Base-by-base conservation (phyloP, 2,329 filamentous ascomycete genomes). In the Colletotrichum chlorophyti region DNA sequence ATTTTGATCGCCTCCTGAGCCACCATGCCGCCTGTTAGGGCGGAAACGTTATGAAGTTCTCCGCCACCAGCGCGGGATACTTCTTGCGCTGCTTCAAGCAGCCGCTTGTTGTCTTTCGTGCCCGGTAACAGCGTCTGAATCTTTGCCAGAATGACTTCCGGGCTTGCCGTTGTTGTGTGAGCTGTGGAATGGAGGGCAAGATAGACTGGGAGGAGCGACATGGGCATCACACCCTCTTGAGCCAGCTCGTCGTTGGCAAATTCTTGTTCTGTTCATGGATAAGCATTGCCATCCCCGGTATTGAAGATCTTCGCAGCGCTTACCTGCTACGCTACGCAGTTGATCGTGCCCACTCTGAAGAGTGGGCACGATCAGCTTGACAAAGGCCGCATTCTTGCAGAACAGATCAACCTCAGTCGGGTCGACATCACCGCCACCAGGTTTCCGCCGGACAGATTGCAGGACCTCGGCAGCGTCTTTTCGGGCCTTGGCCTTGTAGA, bases 1-100 rank as follows among this genome's bases (percentile, higher is more conserved):
- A 94, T 85, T 72, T 99, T 99, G 77, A 99, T 96, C 62, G 94
- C 86, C 76, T 99, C 95, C 74, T 99, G 96, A n/a, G 94, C 92
- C 43, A 96, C 90, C 79, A 99, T 90, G 3, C 95, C 96, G 26
- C 95, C 96, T 1, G 88, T 90, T 53, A 97, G 77, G 23, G 93
- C 89, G 27, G 93, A 90, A 53, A 96, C 91, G 70, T 97, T 98
- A 77, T 99, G 95, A 59, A 99, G 78, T 72, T 99, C 96, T 51
- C 87, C 91, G 24, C 91, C 91, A 43, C 86, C 87, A 31, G 91
- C 90, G 59, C 96, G 86, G 29, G 88, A 85, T 38, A 92, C 80
- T 72, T 93, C 90, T 58, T 86, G 77, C 1, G 86, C 82, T 12
- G 83, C 80, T 65, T 86, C 76, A 21, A 70, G 59, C 23, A 88